phyloP scores from a whole-genome alignment of 345 rosid genomes.

The Raphanus raphanistrum region DNA sequence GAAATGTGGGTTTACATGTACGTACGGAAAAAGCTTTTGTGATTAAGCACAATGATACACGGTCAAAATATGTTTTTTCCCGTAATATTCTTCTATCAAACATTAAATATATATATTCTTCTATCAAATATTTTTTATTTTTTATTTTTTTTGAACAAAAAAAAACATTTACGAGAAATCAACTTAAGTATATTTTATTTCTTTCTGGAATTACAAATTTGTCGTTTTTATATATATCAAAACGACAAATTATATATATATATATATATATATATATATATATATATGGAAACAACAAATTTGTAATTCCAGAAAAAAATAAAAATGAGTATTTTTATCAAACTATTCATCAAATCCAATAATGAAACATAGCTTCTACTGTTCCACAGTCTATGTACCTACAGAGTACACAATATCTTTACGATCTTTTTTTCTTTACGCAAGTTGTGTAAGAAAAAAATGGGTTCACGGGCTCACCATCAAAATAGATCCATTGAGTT shows the following conservation, averaged over 20 bases:
- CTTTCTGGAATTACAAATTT: background rate
- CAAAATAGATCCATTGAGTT: background rate
- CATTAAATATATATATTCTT: too few relatives aligned
- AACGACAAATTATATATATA: background rate
- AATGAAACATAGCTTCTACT: background rate
- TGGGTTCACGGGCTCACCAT: background rate
- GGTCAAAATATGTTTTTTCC: background rate
- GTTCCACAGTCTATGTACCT: background rate
- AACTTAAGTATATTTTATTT: background rate
- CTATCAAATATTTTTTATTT: too few relatives aligned
- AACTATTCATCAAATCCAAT: background rate
- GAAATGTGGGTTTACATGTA: background rate
- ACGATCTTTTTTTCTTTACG: background rate
- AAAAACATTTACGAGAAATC: too few relatives aligned
- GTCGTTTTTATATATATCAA: background rate
- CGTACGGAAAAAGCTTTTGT: constrained; percentile 11
- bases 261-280: too few relatives aligned
- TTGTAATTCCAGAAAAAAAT: background rate
- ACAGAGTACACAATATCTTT: background rate
- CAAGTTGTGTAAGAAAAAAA: background rate
- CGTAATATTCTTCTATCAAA: background rate
- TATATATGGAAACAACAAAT: background rate
- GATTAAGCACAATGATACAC: background rate
- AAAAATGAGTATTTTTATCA: background rate
- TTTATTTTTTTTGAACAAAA: too few relatives aligned